Evolutionary conservation across 345 rosid species (phyloP).

Genomic region (Heritiera fomes): DNA sequence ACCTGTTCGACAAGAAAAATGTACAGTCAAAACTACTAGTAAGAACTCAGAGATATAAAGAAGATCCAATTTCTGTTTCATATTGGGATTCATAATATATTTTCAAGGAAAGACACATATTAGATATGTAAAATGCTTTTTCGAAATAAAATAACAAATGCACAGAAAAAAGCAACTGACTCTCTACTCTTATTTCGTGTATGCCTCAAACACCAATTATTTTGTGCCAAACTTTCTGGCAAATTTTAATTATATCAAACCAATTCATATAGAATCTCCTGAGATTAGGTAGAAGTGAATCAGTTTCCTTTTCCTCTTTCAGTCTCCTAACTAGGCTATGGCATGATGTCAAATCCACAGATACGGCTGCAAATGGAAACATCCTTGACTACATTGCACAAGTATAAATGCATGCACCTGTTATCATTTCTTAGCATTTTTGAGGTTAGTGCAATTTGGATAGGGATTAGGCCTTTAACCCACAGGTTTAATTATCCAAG

Average conservation of each 20-base stretch:
- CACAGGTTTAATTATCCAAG: neutral
- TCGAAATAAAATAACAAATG: neutral
- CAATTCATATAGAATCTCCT: neutral
- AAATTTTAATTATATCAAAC: neutral
- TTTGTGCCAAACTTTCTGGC: neutral
- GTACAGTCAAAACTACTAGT: neutral
- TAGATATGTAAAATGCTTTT: neutral
- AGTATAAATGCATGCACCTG: neutral
- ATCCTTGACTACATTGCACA: neutral
- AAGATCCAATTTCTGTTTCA: neutral
- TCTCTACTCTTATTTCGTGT: neutral
- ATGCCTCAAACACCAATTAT: neutral
- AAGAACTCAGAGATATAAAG: neutral
- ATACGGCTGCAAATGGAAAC: neutral
- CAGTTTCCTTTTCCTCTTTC: neutral
- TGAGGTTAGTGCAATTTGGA: neutral
- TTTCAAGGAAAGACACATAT: neutral
- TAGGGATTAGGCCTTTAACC: neutral
- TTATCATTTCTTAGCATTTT: neutral
- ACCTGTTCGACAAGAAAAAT: conserved; percentile 46
- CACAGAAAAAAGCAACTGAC: neutral
- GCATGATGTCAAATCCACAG: neutral
- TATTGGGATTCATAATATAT: neutral
- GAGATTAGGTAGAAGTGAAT: neutral
- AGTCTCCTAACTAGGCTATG: neutral